Conservation (phyloP, 1,139 yeast species). For the Protomyces arabidopsidicola region DNA sequence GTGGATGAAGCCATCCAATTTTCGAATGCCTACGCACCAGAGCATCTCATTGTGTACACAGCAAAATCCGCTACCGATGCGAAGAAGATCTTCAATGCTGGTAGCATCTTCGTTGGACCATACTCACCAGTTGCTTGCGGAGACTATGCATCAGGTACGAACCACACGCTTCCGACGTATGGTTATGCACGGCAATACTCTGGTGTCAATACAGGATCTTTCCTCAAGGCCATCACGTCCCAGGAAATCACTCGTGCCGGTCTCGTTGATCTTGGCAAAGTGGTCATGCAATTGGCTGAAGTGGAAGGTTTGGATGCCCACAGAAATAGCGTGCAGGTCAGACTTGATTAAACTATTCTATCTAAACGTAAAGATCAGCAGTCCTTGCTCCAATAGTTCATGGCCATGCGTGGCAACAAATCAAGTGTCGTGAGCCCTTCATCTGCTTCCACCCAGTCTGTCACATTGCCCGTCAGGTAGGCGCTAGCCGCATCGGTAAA, state of each 20-base stretch:
- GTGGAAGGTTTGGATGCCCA: slow-evolving; percentile 97
- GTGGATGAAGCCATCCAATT: slow-evolving; percentile 74
- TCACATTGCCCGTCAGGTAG: neutral
- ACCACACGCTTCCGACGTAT: slow-evolving; percentile 86
- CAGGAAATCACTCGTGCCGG: slow-evolving; percentile 88
- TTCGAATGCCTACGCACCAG: slow-evolving; percentile 92
- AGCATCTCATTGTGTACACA: slow-evolving; percentile 88
- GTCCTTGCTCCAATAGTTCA: slow-evolving; percentile 1
- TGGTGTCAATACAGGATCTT: slow-evolving; percentile 93
- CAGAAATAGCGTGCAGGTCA: slow-evolving; percentile 88
- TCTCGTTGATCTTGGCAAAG: slow-evolving; percentile 77
- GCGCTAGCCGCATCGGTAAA: slow-evolving; percentile 3
- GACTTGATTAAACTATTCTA: slow-evolving; percentile 62
- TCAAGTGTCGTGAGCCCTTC: neutral
- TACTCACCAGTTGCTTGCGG: slow-evolving; percentile 98
- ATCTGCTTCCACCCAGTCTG: slow-evolving; percentile 9
- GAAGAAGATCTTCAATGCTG: slow-evolving; percentile 78
- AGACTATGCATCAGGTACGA: slow-evolving; percentile 61
- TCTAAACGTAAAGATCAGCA: neutral
- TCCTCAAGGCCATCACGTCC: slow-evolving; percentile 89
- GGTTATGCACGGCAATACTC: slow-evolving; percentile 97
- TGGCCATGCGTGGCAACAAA: slow-evolving; percentile 2
- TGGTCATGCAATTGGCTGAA: slow-evolving; percentile 94
- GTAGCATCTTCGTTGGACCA: slow-evolving; percentile 92
- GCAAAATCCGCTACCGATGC: slow-evolving; percentile 70